Base-by-base conservation (phyloP, 1,139 yeast species). In the Yamadazyma dushanensis region DNA sequence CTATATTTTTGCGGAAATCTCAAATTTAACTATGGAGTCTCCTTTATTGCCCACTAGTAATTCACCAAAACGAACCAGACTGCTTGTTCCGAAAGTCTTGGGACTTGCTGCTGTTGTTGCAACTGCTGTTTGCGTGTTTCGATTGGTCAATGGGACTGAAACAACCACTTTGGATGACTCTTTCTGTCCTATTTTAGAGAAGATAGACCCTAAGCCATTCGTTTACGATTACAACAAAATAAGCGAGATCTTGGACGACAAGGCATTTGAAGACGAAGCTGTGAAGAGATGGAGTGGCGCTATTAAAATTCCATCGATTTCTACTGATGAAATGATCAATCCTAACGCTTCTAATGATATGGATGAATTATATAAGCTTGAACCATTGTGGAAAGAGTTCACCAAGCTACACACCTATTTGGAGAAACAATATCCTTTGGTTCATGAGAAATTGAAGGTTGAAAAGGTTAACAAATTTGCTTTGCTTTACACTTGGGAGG, bases 281-380 rank as follows among this genome's bases (percentile, higher is more conserved):
- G 64, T 72, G 16, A 49, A 55, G 6, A 72, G 68, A 45, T 59
- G 80, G 36, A 58, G 73, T 7, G 78, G 76, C 5, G 79, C 89
- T 2, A 67, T 85, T 19, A 67, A 67, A 47, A 63, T 82, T 35
- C 79, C 85, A n/a, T 80, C 92, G 5, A 79, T 78, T 46, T 70
- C 78, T n/a, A 77, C 63, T 42, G 94, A 85, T 51, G 67, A 64
- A n/a, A 59, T 63, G 51, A 51, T 54, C 15, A 54, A 56, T 35
- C 67, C 66, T 0, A 49, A 50, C 10, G 31, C 44, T 5, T 48
- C 54, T 5, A 49, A 57, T 16, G 31, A 53, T 8, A 41, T 49
- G 24, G 50, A 56, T 16, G 61, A 59, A 19, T 49, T 62, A 36
- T 58, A 49, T 41, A 39, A 56, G 34, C 23, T 57, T 16, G 64